Evolutionary conservation across 2,329 filamentous ascomycete genomes (phyloP).

Genomic region (Calonectria leucothoes): DNA sequence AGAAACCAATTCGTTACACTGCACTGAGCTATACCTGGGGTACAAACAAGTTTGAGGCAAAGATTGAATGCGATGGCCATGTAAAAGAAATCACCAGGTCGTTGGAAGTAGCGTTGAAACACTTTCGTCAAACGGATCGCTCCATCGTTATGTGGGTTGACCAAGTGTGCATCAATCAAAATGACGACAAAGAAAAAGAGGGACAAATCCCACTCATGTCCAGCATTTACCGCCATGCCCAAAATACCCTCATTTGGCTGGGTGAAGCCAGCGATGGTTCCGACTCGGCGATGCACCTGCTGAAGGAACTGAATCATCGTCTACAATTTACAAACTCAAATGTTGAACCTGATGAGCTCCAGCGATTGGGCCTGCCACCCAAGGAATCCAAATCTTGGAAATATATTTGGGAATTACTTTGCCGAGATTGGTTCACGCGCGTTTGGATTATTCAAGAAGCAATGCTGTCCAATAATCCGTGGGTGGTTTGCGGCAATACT

Average conservation of each 20-base stretch:
- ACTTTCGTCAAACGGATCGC: not conserved
- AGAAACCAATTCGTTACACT: not conserved
- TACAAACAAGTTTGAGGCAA: not conserved
- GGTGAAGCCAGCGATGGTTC: not conserved
- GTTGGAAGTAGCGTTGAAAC: not conserved
- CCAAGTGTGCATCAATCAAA: not conserved
- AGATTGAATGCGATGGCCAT: not conserved
- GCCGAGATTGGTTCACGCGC: not conserved
- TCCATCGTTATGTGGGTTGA: not conserved
- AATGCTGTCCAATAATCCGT: not conserved
- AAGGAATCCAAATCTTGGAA: not conserved
- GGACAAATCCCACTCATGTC: not conserved
- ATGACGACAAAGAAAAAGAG: not conserved
- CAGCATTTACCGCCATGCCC: not conserved
- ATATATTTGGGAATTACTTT: not conserved
- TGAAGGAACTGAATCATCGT: not conserved
- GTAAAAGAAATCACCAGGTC: not conserved
- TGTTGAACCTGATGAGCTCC: not conserved
- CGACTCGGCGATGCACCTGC: not conserved
- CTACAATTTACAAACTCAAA: not conserved
- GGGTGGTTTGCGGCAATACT: not conserved
- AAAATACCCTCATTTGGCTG: not conserved
- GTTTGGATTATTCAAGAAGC: not conserved
- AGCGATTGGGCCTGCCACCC: not conserved
- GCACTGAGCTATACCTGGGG: not conserved